A percentile compares a stretch with the other conserved stretches of the same genome.
phyloP scores from a whole-genome alignment of 176 grass and related monocot genomes.

The Triticum aestivum region IWGSC_CS_RefSeq_v2.1 NC_057800.1:482740209-482740708 shows the following conservation, averaged over 20 bases:
- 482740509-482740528: background rate
- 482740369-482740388: background rate
- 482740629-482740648: conserved; percentile 33
- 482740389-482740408: conserved; percentile 25
- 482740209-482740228: background rate
- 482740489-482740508: background rate
- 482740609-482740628: background rate
- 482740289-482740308: too few relatives aligned
- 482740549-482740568: conserved; percentile 43
- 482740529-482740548: background rate
- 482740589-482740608: background rate
- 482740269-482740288: background rate
- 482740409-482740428: conserved; percentile 8
- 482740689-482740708: background rate
- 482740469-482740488: background rate
- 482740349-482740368: conserved; percentile 16
- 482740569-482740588: conserved; percentile 12
- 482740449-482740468: conserved; percentile 16
- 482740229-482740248: conserved; percentile 1
- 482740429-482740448: conserved; percentile 8
- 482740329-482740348: background rate
- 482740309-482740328: background rate
- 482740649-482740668: conserved; percentile 18
- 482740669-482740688: background rate
- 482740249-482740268: background rate